Evolutionary conservation across 2,329 filamentous ascomycete species (phyloP), one percentile per base, ranked within the genome.

Genomic region (Penicillium sp.): DNA sequence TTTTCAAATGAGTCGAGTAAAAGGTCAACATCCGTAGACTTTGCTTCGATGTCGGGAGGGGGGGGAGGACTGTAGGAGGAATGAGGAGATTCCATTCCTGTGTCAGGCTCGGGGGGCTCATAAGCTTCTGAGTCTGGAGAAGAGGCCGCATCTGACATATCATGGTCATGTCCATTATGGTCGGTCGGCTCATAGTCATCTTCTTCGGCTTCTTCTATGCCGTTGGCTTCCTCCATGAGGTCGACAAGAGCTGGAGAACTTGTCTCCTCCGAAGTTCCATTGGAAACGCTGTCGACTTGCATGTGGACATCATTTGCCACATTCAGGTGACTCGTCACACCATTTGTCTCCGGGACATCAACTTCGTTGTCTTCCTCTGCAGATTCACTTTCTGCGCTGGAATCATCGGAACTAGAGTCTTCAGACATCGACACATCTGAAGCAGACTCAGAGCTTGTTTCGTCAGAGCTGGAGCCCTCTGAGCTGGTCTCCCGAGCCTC

Each of bases 71-170:
- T 72, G 48, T 66, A 65, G 35, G 53, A 53, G 13, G 61, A 64
- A 42, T 59, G 56, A 42, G 59, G 51, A 32, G 59, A 56, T 34
- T 61, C 63, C 18, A 50, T 48, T 28, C 58, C 53, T 18, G 52
- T 49, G 38, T 64, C 63, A n/a, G 68, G 64, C 51, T 72, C 71
- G 18, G 77, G 77, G 41, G 79, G 79, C 53, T 83, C 78, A 56
- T 82, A 81, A 42, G 68, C 74, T 50, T 82, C 79, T 2, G 77
- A 77, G 28, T 59, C 59, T 46, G 55, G 54, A 7, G 65, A 66
- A 42, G 60, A 57, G 52, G 67, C 65, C 39, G 57, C 61, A 9
- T 40, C 25, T 25, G 56, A 63, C 13, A 41, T 45, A 11, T 47
- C 48, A 34, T 27, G 40, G 12, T 40, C 43, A 7, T 42, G 24